A percentile compares a stretch with the other conserved stretches of the same genome.
phyloP scores from a whole-genome alignment of 495 filamentous ascomycete genomes.

The Xylaria intraflava region DNA sequence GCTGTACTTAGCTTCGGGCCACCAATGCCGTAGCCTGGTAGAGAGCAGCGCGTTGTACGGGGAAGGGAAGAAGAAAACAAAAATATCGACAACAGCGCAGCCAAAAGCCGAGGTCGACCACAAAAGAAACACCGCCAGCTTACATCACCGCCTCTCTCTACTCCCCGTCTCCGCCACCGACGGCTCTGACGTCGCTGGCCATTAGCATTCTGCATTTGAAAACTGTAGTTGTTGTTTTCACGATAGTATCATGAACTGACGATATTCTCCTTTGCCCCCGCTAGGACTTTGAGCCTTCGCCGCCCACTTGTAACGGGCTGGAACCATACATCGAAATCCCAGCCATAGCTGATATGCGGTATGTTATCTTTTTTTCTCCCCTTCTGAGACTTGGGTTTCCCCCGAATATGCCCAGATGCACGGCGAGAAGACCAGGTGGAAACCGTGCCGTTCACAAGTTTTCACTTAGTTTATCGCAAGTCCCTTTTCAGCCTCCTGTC shows the following conservation, averaged over 20 bases:
- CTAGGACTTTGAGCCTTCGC: slow-evolving; percentile 46
- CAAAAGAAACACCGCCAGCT: not conserved
- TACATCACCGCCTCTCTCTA: not conserved
- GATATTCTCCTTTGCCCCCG: slow-evolving; percentile 24
- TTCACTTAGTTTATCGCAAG: not conserved
- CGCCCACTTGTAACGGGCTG: slow-evolving; percentile 40
- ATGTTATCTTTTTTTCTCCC: slow-evolving; percentile 18
- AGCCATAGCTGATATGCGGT: slow-evolving; percentile 44
- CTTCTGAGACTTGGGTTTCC: not conserved
- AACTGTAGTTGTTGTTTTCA: slow-evolving; percentile 7
- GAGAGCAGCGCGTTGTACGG: slow-evolving; percentile 10
- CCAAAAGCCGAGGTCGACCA: not conserved
- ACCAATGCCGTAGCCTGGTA: slow-evolving; percentile 11
- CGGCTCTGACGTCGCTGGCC: not conserved
- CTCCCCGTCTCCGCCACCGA: not conserved
- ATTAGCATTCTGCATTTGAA: slow-evolving; percentile 1
- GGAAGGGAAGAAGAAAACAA: slow-evolving; percentile 6
- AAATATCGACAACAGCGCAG: not conserved
- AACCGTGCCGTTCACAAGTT: not conserved
- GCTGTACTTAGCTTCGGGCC: slow-evolving; percentile 1
- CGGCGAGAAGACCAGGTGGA: not conserved
- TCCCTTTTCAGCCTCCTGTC: slow-evolving; percentile 8
- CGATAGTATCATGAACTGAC: slow-evolving; percentile 17
- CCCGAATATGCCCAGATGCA: not conserved
- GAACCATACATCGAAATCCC: slow-evolving; percentile 41